phyloP scores from a whole-genome alignment of 2,329 filamentous ascomycete genomes.

The Verticillium tricorpus region DNA sequence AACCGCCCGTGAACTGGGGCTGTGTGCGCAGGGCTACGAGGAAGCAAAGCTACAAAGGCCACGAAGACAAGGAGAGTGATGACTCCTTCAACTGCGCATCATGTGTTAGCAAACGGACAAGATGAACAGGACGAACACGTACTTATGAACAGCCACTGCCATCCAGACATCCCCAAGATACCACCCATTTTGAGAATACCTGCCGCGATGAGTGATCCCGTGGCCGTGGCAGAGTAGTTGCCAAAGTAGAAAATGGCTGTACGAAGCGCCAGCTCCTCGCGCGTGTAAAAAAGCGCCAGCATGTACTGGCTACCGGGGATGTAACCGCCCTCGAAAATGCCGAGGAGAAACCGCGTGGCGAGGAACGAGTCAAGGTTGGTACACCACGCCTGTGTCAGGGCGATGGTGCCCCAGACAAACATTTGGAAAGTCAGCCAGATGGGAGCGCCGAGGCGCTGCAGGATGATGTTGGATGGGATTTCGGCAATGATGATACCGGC shows the following conservation, averaged over 20 bases:
- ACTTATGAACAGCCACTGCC: constrained; percentile 14
- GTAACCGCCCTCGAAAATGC: constrained; percentile 24
- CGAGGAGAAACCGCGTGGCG: constrained; percentile 22
- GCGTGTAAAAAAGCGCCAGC: constrained; percentile 23
- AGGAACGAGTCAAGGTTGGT: constrained; percentile 18
- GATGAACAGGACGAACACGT: neutral
- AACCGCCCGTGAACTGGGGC: constrained; percentile 7
- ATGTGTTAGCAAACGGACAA: neutral
- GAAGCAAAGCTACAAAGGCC: too few species aligned
- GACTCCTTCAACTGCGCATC: too few species aligned
- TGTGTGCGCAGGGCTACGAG: constrained; percentile 5
- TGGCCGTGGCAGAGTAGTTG: constrained; percentile 15
- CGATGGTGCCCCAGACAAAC: constrained; percentile 23
- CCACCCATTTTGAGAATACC: constrained; percentile 8
- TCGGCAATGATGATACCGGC: constrained; percentile 43
- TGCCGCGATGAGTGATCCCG: constrained; percentile 12
- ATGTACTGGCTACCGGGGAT: constrained; percentile 25
- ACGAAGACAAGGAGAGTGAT: too few species aligned
- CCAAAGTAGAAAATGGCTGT: constrained; percentile 17
- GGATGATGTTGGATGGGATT: constrained; percentile 30
- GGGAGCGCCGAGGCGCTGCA: constrained; percentile 22
- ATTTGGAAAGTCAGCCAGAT: constrained; percentile 14
- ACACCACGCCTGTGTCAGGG: constrained; percentile 22
- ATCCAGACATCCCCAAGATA: constrained; percentile 6
- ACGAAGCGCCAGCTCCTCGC: constrained; percentile 21